Percentiles rank a stretch among this genome's conserved stretches.
These are phyloP conservation scores for Limonium bicolor DNA, from an alignment of 148 eudicot species.

Conservation along the genomic window DNA sequence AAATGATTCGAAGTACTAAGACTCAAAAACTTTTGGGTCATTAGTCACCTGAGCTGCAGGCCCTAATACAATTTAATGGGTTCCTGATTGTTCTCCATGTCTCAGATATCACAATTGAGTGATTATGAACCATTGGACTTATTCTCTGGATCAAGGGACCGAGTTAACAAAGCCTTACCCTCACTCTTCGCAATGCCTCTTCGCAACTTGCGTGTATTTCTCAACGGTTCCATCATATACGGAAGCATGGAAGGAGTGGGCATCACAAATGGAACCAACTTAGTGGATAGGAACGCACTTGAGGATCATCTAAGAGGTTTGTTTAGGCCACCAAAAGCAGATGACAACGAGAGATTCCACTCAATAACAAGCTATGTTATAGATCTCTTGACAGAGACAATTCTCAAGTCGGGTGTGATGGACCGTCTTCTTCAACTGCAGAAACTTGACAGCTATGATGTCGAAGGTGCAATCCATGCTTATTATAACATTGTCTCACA, in stretches of 20 bases:
- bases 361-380: slow-evolving; percentile 32
- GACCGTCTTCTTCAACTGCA: slow-evolving; percentile 63
- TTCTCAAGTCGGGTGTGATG: slow-evolving; percentile 33
- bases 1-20: too few species aligned
- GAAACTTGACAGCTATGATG: slow-evolving; percentile 62
- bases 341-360: too few species aligned
- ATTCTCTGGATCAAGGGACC: slow-evolving; percentile 68
- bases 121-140: slow-evolving; percentile 74
- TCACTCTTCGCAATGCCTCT: slow-evolving; percentile 61
- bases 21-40: background rate
- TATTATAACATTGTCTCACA: slow-evolving; percentile 68
- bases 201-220: slow-evolving; percentile 74
- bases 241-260: slow-evolving; percentile 64
- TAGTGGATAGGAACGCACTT: slow-evolving; percentile 28
- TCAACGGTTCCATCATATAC: slow-evolving; percentile 62
- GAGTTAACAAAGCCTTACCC: slow-evolving; percentile 46
- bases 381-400: slow-evolving; percentile 48
- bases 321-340: slow-evolving; percentile 28
- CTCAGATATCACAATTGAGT: slow-evolving; percentile 67
- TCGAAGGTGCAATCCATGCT: slow-evolving; percentile 94
- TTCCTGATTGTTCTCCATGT: slow-evolving; percentile 6
- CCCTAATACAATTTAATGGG: too few species aligned
- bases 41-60: too few species aligned
- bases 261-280: slow-evolving; percentile 21
- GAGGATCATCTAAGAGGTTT: slow-evolving; percentile 37